phyloP scores from a whole-genome alignment of 805 yeast genomes.

The Saccharomycopsis microspora region DNA sequence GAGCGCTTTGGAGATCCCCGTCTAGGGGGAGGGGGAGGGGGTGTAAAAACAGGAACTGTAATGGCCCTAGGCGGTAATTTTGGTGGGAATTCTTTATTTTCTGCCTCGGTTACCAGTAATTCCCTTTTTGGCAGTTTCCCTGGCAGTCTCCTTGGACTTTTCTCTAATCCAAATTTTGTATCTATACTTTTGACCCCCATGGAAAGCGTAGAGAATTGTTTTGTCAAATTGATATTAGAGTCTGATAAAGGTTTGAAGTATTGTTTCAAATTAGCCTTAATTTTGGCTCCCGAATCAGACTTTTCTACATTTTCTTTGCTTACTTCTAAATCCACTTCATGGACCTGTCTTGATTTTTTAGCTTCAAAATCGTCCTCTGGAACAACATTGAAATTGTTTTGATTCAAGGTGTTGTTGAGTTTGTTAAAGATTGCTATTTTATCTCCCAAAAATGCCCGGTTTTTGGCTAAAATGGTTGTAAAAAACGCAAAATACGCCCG shows the following conservation, averaged over 20 bases:
- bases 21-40: not conserved
- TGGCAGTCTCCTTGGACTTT: not conserved
- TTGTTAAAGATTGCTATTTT: slow-evolving; percentile 5
- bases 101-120: not conserved
- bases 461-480: no score
- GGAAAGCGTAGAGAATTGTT: not conserved
- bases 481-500: not conserved
- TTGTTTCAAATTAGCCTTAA: slow-evolving; percentile 7
- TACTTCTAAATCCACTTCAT: not conserved
- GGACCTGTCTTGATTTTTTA: no score
- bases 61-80: slow-evolving; percentile 1
- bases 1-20: no score
- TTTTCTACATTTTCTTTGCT: not conserved
- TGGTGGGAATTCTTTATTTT: slow-evolving; percentile 1
- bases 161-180: no score
- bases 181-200: no score
- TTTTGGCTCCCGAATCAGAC: not conserved
- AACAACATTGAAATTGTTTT: slow-evolving; percentile 13
- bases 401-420: slow-evolving; percentile 1
- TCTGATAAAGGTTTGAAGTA: slow-evolving; percentile 8
- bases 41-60: not conserved
- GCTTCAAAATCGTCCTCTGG: slow-evolving; percentile 4
- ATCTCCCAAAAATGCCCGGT: not conserved
- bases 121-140: not conserved
- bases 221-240: not conserved